Base-by-base conservation (phyloP, 192 early-diverging fungal species). In the Coemansia sp. region DNA sequence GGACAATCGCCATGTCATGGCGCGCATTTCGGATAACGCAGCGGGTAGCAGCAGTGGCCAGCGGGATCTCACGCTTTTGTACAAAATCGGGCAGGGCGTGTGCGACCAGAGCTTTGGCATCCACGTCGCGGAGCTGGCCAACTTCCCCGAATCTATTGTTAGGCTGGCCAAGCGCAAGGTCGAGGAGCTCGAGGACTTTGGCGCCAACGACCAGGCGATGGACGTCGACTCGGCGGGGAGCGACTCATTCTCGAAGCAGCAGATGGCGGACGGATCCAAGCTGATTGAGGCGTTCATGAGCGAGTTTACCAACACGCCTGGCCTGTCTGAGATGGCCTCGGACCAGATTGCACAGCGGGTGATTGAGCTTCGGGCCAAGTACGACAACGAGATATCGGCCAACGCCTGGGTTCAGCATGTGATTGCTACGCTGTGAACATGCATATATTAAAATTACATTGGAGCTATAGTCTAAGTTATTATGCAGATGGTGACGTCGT, bases 71-170 rank as follows among this genome's bases (percentile, higher is more conserved):
- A 96, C 95, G 0, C 76, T 99, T 22, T 79, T 99, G 42, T 99
- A 99, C 81, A 94, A 92, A 73, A 93, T 99, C 8, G 85, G 71
- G 19, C 37, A 71, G 42, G 70, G 96, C 22, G 87, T 93, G 0
- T 96, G 95, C 70, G 96, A 98, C 74, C 93, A 99, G 73, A 95
- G 93, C 64, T 99, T 98, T 85, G 97, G 97, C 45, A 99, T 99
- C 60, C 96, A 99, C 73, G 97, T 99, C 20, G 97, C 97, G 0
- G 92, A 96, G 69, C 67, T 99, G 65, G 96, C 96, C 3, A 88
- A 91, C 62, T 98, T 99, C 61, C 96, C 97, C 1, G 84, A 88
- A 9, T 80, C 86, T 1, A 92, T 96, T 12, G 89, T 99, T 3
- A 68, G 86, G 42, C 79, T 98, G 41, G 93, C 96, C 19, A 94